phyloP scores from a whole-genome alignment of 192 early-diverging fungal genomes.

The Funneliformis mosseae region DNA sequence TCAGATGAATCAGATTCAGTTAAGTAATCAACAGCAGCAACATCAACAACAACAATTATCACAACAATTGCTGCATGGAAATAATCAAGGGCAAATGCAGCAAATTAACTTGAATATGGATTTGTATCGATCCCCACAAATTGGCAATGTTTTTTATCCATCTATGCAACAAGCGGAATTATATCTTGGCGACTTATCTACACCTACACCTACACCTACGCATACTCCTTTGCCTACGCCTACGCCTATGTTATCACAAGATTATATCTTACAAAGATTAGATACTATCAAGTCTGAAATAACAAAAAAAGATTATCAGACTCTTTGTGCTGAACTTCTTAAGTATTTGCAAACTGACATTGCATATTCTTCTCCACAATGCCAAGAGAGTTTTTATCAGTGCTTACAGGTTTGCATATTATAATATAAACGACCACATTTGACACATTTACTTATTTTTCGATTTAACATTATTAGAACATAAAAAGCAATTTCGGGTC shows the following conservation, averaged over 20 bases:
- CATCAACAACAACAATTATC: no score
- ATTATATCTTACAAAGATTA: not conserved
- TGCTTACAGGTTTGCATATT: not conserved
- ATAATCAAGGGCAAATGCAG: not conserved
- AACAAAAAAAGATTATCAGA: not conserved
- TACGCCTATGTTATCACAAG: not conserved
- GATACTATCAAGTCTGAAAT: not conserved
- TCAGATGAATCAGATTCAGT: not conserved
- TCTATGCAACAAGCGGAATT: not conserved
- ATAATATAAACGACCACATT: not conserved
- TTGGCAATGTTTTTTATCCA: not conserved
- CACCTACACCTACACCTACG: no score
- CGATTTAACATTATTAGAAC: not conserved
- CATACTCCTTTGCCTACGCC: not conserved
- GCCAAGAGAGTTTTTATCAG: not conserved
- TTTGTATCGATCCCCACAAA: not conserved
- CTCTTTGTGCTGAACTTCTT: not conserved
- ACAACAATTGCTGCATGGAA: not conserved
- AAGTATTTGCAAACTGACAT: not conserved
- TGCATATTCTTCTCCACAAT: not conserved
- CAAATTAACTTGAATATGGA: not conserved
- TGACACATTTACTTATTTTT: not conserved
- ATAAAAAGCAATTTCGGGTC: not conserved
- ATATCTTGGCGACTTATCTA: no score
- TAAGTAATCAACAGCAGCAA: not conserved